Base-by-base conservation (phyloP, 2,329 filamentous ascomycete genomes). In the Ceratocystis albifundus region DNA sequence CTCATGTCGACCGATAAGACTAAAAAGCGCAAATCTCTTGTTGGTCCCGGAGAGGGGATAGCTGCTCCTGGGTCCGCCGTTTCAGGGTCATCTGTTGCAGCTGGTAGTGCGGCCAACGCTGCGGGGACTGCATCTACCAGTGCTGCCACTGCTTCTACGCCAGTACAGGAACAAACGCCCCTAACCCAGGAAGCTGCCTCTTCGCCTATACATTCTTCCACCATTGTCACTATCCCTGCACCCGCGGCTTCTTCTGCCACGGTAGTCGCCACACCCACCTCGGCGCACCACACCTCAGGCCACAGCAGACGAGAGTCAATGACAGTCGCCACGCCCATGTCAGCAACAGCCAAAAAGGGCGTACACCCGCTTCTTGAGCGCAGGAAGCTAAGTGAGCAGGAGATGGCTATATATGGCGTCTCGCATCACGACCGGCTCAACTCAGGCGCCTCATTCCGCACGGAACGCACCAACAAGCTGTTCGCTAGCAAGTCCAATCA, bases 371-470 rank as follows among this genome's bases (percentile, higher is more conserved):
- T 71, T 62, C 70, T 72, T 63, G 82, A 87, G 71, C 82, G 87
- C 65, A 84, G 86, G 72, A 85, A 87, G 74, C 85, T 96, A 70
- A 85, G 84, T 3, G 81, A 87, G 61, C 84, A 88, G 70, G 88
- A 95, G 76, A 87, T 92, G 76, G 76, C 83, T 69, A 82, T 88
- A 44, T 97, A 93, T 72, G 94, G 93, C 69, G 88, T 99, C 8
- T 84, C 88, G 6, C 85, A 89, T 70, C 88, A 93, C 73, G 93
- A 97, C 66, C 88, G 93, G 32, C 81, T 96, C 48, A 86, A 88
- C 1, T 88, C 87, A 7, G 93, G 94, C 5, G 89, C 96, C 45
- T 88, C 89, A 15, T 97, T 97, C 81, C 89, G 93, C 12, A 90
- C 90, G 32, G 89, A 93, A 71, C 87, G 85, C 74, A 84, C 93